phyloP scores from a whole-genome alignment of 2,329 filamentous ascomycete species.

The Pyrenochaeta sp. region DNA sequence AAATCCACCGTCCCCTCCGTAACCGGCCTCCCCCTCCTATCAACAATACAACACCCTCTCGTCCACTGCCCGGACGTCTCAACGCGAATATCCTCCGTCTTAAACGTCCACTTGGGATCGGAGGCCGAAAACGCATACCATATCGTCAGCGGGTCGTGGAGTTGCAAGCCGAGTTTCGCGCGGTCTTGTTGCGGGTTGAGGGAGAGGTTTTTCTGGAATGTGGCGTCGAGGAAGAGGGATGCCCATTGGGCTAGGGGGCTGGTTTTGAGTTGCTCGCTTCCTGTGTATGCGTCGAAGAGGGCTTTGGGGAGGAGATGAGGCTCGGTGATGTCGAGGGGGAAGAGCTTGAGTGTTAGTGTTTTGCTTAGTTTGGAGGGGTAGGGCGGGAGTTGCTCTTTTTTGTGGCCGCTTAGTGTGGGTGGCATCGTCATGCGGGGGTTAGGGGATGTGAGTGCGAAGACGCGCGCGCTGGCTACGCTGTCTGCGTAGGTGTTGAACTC shows the following conservation, averaged over 20 bases:
- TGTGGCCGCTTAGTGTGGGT: conserved; percentile 60
- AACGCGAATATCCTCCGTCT: conserved; percentile 79
- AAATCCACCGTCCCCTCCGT: conserved; percentile 46
- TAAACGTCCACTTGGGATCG: conserved; percentile 46
- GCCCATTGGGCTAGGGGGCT: conserved; percentile 58
- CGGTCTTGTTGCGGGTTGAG: conserved; percentile 48
- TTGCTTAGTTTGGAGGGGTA: conserved; percentile 55
- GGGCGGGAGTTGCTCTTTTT: conserved; percentile 36
- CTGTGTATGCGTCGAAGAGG: conserved; percentile 45
- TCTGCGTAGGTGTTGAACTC: conserved; percentile 98
- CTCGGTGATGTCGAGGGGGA: conserved; percentile 59
- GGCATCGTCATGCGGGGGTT: conserved; percentile 84
- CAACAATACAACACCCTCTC: conserved; percentile 85
- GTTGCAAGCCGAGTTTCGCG: conserved; percentile 50
- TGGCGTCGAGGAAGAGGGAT: conserved; percentile 55
- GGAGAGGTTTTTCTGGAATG: conserved; percentile 56
- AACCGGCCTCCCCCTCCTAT: conserved; percentile 70
- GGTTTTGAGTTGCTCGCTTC: conserved; percentile 30
- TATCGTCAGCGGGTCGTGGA: conserved; percentile 58
- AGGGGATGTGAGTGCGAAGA: conserved; percentile 59
- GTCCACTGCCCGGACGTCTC: conserved; percentile 96
- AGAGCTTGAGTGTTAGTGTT: conserved; percentile 56
- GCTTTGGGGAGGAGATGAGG: conserved; percentile 53
- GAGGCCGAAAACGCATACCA: conserved; percentile 45
- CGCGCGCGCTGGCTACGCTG: conserved; percentile 56